phyloP scores from a whole-genome alignment of 306 rosid species.

The Macrotyloma uniflorum region DNA sequence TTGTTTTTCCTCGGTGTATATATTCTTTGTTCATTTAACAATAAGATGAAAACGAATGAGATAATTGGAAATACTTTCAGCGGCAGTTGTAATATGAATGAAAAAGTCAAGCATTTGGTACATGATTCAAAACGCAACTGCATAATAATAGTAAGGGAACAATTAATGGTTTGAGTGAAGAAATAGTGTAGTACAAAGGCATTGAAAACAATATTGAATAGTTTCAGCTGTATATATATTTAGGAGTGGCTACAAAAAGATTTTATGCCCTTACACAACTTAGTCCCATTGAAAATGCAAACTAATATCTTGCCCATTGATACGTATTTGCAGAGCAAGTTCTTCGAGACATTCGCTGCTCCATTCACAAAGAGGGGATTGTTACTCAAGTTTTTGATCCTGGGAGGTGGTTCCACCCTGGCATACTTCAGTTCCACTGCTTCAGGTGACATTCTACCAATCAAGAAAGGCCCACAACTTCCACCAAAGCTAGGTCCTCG shows the following conservation, averaged over 20 bases:
- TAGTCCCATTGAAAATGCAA: not conserved
- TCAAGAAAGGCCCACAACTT: constrained; percentile 95
- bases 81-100: too few species aligned
- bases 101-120: too few species aligned
- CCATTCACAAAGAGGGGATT: constrained; percentile 91
- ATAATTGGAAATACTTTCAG: too few species aligned
- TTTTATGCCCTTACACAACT: not conserved
- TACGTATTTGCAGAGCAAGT: constrained; percentile 67
- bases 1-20: not conserved
- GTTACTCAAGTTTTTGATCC: constrained; percentile 80
- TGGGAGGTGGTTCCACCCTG: constrained; percentile 87
- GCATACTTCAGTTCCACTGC: constrained; percentile 85
- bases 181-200: too few species aligned
- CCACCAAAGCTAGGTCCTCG: constrained; percentile 94
- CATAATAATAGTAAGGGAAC: too few species aligned
- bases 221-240: not conserved
- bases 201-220: too few species aligned
- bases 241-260: not conserved
- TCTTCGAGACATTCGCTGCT: constrained; percentile 85
- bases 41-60: not conserved
- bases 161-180: too few species aligned
- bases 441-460: constrained; percentile 81
- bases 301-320: not conserved
- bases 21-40: not conserved
- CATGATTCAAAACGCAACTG: too few species aligned